Evolutionary conservation across 331 rosid genomes (phyloP), one percentile per base, ranked within the genome.

Genomic region (Spiraea crenata): DNA sequence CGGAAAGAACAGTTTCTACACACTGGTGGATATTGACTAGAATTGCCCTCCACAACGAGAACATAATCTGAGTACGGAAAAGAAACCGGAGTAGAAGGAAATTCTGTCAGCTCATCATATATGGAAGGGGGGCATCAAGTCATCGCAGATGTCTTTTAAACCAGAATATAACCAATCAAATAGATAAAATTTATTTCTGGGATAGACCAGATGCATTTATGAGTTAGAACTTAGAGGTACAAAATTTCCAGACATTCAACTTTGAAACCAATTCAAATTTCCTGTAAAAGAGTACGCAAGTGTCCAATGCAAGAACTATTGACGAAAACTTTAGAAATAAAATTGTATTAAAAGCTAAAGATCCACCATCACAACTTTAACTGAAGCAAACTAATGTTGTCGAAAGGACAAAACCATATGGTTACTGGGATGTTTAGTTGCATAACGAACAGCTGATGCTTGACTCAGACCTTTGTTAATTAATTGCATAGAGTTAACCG

Each of bases 401-500:
- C 17, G 72, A 55, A 51, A 51, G 39, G 15, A 51, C 39, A 39
- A 51, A 67, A 51, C 34, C 54, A 12, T 6, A 42, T 41, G 58
- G 37, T 52, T 12, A 69, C 16, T 20, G 52, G 47, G 42, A 39
- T 52, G 58, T 58, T 37, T 67, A 39, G 34, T 66, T 52, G 48
- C 39, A 34, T 58, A 50, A 51, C 62, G 13, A 57, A 51, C 51
- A 14, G 15, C 14, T 51, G 62, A 67, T 51, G 61, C 72, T 67
- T 51, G 61, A 67, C 57, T 31, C 42, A 10, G 47, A 51, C 50
- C 61, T 51, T 16, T 67, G 59, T 58, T 16, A 16, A 46, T 37
- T 49, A 34, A 50, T 68, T 69, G 15, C 73, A 69, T 69, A 69
- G 63, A 69, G 35, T 58, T 58, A 35, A 42, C 42, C 44, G 37